phyloP scores from a whole-genome alignment of 2,329 filamentous ascomycete species.

The Neofusicoccum umdonicola region DNA sequence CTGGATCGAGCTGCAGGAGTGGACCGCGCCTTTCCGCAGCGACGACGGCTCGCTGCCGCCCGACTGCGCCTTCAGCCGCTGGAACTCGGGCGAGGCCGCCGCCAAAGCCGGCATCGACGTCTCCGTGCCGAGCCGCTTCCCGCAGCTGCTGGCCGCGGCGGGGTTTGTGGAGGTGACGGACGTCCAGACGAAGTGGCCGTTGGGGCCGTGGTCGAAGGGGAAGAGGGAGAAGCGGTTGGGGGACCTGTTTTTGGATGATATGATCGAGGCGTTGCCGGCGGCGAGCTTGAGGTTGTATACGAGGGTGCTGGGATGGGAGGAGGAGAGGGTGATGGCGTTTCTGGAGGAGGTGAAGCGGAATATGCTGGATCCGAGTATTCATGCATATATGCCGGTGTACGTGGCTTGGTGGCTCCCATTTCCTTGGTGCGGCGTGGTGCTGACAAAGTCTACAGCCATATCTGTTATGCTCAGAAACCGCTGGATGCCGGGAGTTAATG shows the following conservation, averaged over 20 bases:
- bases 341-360: background rate
- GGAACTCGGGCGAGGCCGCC: conserved; percentile 31
- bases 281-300: background rate
- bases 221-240: conserved; percentile 52
- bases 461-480: background rate
- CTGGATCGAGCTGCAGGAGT: conserved; percentile 50
- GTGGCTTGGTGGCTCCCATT: background rate
- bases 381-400: background rate
- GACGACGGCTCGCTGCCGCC: conserved; percentile 22
- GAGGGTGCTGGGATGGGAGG: background rate
- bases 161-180: conserved; percentile 47
- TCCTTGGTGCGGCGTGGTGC: background rate
- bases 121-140: conserved; percentile 38
- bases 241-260: conserved; percentile 32
- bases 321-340: background rate
- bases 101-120: conserved; percentile 40
- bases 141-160: conserved; percentile 38
- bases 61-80: conserved; percentile 20
- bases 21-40: conserved; percentile 23
- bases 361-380: background rate
- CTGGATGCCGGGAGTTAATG: background rate
- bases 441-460: background rate
- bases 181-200: conserved; percentile 34
- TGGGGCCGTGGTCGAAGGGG: conserved; percentile 48
- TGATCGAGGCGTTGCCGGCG: conserved; percentile 4